Evolutionary conservation across 2,329 filamentous ascomycete genomes (phyloP).

Genomic region (Paraphoma chrysanthemicola): DNA sequence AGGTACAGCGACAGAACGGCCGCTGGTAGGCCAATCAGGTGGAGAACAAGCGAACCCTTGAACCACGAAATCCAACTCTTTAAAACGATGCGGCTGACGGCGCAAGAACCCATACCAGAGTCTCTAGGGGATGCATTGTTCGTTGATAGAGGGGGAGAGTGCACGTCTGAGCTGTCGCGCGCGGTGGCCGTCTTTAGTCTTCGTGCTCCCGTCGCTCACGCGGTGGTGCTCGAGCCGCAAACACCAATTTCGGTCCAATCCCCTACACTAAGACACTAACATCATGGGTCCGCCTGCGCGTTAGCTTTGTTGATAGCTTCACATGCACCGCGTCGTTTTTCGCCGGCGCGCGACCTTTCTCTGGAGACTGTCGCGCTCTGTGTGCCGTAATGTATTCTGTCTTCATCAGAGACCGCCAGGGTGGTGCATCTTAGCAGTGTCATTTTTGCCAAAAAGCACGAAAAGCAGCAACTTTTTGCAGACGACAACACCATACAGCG

Average conservation of each 20-base stretch:
- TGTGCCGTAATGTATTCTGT: no score
- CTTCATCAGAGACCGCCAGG: no score
- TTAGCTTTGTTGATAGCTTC: conserved; percentile 13
- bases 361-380: no score
- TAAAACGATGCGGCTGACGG: conserved; percentile 19
- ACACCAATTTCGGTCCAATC: conserved; percentile 12
- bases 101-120: conserved; percentile 41
- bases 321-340: no score
- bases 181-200: conserved; percentile 16
- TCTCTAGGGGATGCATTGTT: conserved; percentile 37
- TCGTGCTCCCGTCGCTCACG: conserved; percentile 22
- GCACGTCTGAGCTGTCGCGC: conserved; percentile 10
- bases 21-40: conserved; percentile 35
- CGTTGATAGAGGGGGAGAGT: conserved; percentile 14
- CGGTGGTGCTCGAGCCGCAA: conserved; percentile 22
- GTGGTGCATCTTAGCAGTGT: no score
- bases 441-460: no score
- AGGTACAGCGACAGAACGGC: conserved; percentile 39
- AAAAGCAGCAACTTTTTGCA: no score
- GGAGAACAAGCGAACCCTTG: conserved; percentile 28
- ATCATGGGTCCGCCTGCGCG: conserved; percentile 26
- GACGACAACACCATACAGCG: no score
- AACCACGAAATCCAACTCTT: conserved; percentile 37
- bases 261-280: conserved; percentile 9
- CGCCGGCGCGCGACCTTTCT: no score